Evolutionary conservation across 352 stramenopile species (phyloP), one percentile per base, ranked within the genome.

Genomic region (Globisporangium megalacanthum): DNA sequence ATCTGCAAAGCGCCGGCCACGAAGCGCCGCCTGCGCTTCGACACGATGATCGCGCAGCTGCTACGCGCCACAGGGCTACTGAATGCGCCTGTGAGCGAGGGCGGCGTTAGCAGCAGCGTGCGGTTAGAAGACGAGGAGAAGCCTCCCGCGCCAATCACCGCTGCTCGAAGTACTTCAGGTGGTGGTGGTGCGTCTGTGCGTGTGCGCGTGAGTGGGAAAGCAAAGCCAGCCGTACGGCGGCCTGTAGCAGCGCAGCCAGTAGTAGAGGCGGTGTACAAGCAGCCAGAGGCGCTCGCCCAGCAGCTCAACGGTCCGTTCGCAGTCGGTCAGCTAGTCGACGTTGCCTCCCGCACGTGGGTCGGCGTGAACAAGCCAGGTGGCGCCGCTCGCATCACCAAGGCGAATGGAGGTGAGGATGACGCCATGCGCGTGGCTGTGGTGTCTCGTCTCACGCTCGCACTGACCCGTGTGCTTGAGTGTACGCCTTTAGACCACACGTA

Each of bases 291-390:
- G 4, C 25, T 4, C 25, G 25, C 1, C 25, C 25, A 29, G 25
- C 25, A 49, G 49, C 44, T 73, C 35, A 64, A 73, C 20, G 62
- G 65, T n/a, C 59, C 54, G 20, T 90, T 89, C 42, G 51, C 56
- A 33, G 62, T 76, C 0, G 89, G 88, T 17, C 70, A 94, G 39
- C 52, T 96, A n/a, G 89, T 98, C 5, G 71, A 97, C 20, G 88
- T 97, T 15, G 70, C 77, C 33, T 70, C 83, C 31, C 77, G 94
- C 14, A 97, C 88, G 55, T 97, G 90, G 89, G 64, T 83, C 5
- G 94, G 94, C 0, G 87, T 97, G 25, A 98, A 98, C 75, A 95
- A 96, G 69, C 79, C 72, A 11, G 92, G 94, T 19, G 94, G 94
- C 11, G 75, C 90, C 1, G 94, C 74, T 10, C 77, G 81, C 55